Evolutionary conservation across 805 yeast species (phyloP), one percentile per base, ranked within the genome.

Genomic region (Zygoascus biomembranicola): DNA sequence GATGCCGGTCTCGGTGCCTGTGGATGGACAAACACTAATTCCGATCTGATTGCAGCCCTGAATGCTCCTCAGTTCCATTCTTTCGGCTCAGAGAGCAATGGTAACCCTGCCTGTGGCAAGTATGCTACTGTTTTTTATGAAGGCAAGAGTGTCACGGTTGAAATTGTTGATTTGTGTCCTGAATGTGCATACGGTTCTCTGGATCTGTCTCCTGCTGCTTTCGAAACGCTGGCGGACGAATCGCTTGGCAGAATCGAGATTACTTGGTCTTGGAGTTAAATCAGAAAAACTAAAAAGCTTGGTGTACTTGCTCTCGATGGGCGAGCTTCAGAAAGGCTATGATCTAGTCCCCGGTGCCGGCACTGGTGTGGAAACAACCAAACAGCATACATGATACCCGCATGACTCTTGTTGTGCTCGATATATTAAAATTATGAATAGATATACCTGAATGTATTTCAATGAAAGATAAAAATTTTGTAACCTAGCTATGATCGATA

Each of bases 131-230:
- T 56, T 26, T 14, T 18, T 61, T 75, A 74, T 61, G 66, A 68
- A 54, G 81, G 77, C 49, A 77, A 77, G 62, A 68, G 80, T 14
- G 84, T 80, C 54, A 73, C 70, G 45, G 86, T 81, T 49, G 76
- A 77, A 20, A 81, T 81, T 49, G 77, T 73, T 42, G 86, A 81
- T 67, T 69, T 76, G 57, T 82, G 86, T 68, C 77, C 70, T 52
- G 83, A 79, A 23, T 82, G 86, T 62, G 57, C 65, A 26, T 62
- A 67, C 50, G 65, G 77, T 54, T 79, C 75, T 60, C 74, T 81
- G 55, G 86, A 81, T 61, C 72, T 82, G 53, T 77, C 84, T n/a
- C 85, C 85, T 8, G 63, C 77, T 53, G 86, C 86, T 5, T 81
- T 82, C 63, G 52, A 67, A 41, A 61, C 69, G 57, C 67, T 81